phyloP scores from a whole-genome alignment of 2,329 filamentous ascomycete species.

The Alternaria ventricosa region DNA sequence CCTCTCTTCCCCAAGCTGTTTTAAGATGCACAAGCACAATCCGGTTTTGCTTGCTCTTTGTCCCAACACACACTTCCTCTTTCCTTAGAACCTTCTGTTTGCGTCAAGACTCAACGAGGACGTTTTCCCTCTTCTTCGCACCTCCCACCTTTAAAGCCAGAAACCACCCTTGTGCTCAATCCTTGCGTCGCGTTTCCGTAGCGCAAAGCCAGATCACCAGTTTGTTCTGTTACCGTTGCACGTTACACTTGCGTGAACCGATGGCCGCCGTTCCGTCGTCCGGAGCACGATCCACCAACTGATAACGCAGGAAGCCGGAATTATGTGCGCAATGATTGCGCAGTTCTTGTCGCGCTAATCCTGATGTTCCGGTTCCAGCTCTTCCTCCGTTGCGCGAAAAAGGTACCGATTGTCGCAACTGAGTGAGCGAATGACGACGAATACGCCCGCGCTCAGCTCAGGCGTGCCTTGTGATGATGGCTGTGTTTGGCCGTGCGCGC shows the following conservation, averaged over 20 bases:
- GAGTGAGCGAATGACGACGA: background rate
- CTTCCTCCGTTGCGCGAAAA: background rate
- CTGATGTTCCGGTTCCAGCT: background rate
- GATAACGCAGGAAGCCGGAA: constrained; percentile 5
- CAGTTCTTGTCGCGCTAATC: background rate
- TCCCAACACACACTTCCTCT: background rate
- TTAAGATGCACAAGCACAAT: background rate
- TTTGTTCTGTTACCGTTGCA: background rate
- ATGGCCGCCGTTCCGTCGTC: background rate
- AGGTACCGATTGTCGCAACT: background rate
- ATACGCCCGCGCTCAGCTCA: background rate
- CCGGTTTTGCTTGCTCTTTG: background rate
- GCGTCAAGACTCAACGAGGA: background rate
- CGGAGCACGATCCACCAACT: constrained; percentile 8
- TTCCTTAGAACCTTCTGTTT: background rate
- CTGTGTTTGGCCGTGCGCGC: background rate
- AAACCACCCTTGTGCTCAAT: background rate
- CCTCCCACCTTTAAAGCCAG: background rate
- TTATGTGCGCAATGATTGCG: background rate
- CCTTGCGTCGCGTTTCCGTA: background rate
- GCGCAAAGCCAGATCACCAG: background rate
- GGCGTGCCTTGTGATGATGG: background rate
- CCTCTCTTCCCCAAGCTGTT: background rate
- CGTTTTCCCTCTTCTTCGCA: background rate
- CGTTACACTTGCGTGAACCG: constrained; percentile 8